Base-by-base conservation (phyloP, 495 filamentous ascomycete species). In the Articulospora tetracladia region DNA sequence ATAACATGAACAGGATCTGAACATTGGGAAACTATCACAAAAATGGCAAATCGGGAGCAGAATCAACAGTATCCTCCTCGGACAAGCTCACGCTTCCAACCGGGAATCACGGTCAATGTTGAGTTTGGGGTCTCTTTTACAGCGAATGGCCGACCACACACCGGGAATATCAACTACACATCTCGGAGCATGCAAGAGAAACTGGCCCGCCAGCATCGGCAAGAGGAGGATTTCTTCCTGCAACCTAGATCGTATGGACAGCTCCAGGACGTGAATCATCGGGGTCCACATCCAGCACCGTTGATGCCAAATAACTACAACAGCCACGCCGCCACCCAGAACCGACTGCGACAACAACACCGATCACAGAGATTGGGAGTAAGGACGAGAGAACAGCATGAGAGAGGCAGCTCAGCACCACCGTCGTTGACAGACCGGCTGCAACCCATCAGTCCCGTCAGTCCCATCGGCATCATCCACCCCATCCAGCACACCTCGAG, bases 51-150 rank as follows among this genome's bases (percentile, higher is more conserved):
- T 30, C 24, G 50, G 58, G 58, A 41, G 44, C 28, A 7, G n/a
- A 1, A 55, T 22, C 52, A 53, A 36, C n/a, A 48, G 10, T 22
- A 41, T 53, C 54, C 60, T 8, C 53, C 46, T 10, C 44, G 60
- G 34, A 44, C 54, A 6, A 53, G 46, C 1, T 62, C 60, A 23
- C 53, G 54, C 46, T 53, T 57, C 19, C 49, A 50, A 22, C 60
- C 60, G n/a, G 60, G 60, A 15, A 53, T 62, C 25, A 57, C 46
- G 39, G 47, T 62, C 15, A 62, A 62, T 26, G 26, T 62, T 0
- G 53, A 62, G 24, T 52, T 62, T 28, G 60, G 60, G 3, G 60
- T 62, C 2, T 30, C 60, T 13, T 53, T 50, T 19, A 53, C 60
- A 19, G 22, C 27, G 6, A 57, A 20, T 1, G 53, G 57, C 22